These are phyloP conservation scores for Meripilus lineatus DNA, from an alignment of 1,284 basidiomycete genomes.

Conservation along the genomic window DNA sequence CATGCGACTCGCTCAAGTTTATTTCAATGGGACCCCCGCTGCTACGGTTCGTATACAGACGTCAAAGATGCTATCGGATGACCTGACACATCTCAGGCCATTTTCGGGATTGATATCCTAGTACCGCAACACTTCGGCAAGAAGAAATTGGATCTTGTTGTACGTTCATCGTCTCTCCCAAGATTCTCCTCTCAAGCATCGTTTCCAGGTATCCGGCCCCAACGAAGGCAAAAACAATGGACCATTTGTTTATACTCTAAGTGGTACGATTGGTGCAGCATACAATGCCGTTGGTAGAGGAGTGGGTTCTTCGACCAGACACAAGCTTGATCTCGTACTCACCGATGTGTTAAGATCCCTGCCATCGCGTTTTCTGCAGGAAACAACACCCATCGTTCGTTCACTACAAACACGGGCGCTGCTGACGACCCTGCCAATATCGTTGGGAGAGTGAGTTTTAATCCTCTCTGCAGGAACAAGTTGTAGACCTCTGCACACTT, in stretches of 20 bases:
- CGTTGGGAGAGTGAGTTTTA: constrained; percentile 15
- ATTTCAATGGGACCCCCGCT: constrained; percentile 27
- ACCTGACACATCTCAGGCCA: constrained; percentile 11
- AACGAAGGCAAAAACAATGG: constrained; percentile 26
- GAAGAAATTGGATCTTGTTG: constrained; percentile 22
- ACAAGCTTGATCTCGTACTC: too few species aligned
- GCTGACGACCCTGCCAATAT: constrained; percentile 23
- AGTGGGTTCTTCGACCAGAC: constrained; percentile 10
- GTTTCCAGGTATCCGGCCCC: constrained; percentile 16
- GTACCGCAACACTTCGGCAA: constrained; percentile 21
- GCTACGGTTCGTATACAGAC: constrained; percentile 15
- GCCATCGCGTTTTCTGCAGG: constrained; percentile 25
- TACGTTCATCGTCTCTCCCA: constrained; percentile 5
- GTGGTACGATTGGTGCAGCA: constrained; percentile 26
- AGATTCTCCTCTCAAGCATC: neutral
- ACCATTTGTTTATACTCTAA: constrained; percentile 23
- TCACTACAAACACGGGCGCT: constrained; percentile 22
- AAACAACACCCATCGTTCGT: constrained; percentile 25
- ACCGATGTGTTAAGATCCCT: too few species aligned
- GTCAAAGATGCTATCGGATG: neutral
- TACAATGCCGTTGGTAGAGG: constrained; percentile 24
- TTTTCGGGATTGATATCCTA: constrained; percentile 24
- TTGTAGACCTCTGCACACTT: neutral
- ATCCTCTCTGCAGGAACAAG: neutral
- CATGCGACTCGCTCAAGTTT: constrained; percentile 17